phyloP scores from a whole-genome alignment of 2,329 filamentous ascomycete species.

The Fusarium acutatum region DNA sequence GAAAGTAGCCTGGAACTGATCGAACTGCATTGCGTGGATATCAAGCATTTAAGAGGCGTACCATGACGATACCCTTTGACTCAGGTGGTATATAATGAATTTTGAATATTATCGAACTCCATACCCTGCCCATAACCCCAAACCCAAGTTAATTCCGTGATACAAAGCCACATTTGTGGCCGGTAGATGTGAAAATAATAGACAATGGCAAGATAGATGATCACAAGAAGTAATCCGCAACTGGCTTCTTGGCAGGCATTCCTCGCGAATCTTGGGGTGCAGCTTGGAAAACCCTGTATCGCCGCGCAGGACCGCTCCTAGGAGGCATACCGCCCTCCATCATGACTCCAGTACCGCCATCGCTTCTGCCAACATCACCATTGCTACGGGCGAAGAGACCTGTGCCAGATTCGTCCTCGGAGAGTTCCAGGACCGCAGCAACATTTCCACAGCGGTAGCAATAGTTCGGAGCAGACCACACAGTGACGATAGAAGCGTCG shows the following conservation, averaged over 20 bases:
- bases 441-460: constrained; percentile 97
- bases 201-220: background rate
- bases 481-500: constrained; percentile 91
- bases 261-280: constrained; percentile 94
- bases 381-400: constrained; percentile 75
- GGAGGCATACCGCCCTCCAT: constrained; percentile 55
- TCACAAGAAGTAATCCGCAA: constrained; percentile 93
- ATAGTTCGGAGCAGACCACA: constrained; percentile 98
- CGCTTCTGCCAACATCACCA: constrained; percentile 71
- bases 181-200: constrained; percentile 4
- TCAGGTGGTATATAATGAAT: constrained; percentile 12
- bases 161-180: constrained; percentile 24
- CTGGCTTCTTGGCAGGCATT: constrained; percentile 99
- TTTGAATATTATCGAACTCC: constrained; percentile 34
- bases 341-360: constrained; percentile 59
- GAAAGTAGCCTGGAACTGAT: background rate
- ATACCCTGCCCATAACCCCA: constrained; percentile 35
- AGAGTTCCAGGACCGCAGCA: constrained; percentile 90
- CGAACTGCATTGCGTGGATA: constrained; percentile 9
- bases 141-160: constrained; percentile 27
- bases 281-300: constrained; percentile 95
- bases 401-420: constrained; percentile 82
- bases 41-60: constrained; percentile 25
- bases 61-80: constrained; percentile 23
- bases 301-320: constrained; percentile 77